Evolutionary conservation across 768 basidiomycete species (phyloP).

Genomic region (Macrolepiota albuminosa): DNA sequence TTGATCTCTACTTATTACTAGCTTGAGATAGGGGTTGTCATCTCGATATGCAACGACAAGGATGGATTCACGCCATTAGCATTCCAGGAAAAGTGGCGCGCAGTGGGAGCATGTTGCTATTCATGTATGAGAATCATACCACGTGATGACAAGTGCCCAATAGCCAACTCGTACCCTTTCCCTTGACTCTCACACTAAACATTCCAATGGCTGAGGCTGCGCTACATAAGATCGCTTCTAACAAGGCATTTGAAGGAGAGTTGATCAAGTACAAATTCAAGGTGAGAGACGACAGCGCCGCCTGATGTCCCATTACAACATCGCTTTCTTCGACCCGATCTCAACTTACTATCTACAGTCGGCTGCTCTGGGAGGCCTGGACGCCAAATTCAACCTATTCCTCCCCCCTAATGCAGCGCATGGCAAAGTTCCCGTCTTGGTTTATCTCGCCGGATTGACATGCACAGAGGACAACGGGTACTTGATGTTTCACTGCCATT

Average conservation of each 20-base stretch:
- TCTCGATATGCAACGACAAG: not conserved
- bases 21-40: slow-evolving; percentile 2
- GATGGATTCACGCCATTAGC: not conserved
- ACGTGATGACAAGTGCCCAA: slow-evolving; percentile 11
- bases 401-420: slow-evolving; percentile 57
- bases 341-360: slow-evolving; percentile 40
- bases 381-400: slow-evolving; percentile 86
- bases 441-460: slow-evolving; percentile 86
- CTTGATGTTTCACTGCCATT: not conserved
- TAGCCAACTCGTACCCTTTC: not conserved
- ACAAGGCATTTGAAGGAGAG: slow-evolving; percentile 76
- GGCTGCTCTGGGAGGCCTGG: slow-evolving; percentile 58
- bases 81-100: not conserved
- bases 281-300: slow-evolving; percentile 27
- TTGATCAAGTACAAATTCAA: slow-evolving; percentile 86
- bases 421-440: slow-evolving; percentile 57
- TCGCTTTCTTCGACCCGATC: not conserved
- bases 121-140: slow-evolving; percentile 1
- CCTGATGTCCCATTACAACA: not conserved
- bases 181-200: not conserved
- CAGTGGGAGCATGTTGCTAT: not conserved
- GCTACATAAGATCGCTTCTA: slow-evolving; percentile 67
- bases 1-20: slow-evolving; percentile 1
- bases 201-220: slow-evolving; percentile 11
- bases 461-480: slow-evolving; percentile 95